phyloP scores from a whole-genome alignment of 1,284 basidiomycete species.

The Coriolopsis trogii region DNA sequence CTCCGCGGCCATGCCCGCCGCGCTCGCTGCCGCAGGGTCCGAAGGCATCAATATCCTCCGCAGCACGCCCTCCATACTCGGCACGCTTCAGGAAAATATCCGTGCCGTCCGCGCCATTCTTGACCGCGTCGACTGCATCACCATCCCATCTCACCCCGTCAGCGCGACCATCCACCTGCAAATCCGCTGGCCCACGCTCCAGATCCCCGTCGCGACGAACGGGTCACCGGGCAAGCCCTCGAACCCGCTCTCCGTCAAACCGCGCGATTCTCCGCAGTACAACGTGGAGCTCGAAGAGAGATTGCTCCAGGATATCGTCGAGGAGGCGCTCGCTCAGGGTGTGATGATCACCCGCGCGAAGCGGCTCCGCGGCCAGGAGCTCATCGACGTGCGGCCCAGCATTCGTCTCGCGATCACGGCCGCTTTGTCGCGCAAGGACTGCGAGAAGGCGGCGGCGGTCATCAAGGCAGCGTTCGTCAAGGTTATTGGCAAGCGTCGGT shows the following conservation, averaged over 20 bases:
- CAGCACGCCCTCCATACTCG: constrained; percentile 74
- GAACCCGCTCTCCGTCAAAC: constrained; percentile 46
- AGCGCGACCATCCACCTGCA: constrained; percentile 90
- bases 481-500: constrained; percentile 56
- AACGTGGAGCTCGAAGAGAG: constrained; percentile 76
- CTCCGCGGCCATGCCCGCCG: constrained; percentile 92
- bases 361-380: constrained; percentile 81
- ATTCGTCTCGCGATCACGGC: constrained; percentile 83
- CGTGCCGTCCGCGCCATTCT: constrained; percentile 76
- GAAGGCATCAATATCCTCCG: constrained; percentile 83
- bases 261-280: constrained; percentile 49
- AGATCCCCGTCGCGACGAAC: constrained; percentile 34
- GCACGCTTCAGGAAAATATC: constrained; percentile 81
- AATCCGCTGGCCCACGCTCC: constrained; percentile 47
- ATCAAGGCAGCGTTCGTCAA: constrained; percentile 80
- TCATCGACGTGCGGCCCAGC: constrained; percentile 82
- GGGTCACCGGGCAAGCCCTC: constrained; percentile 41
- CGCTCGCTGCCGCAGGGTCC: constrained; percentile 87
- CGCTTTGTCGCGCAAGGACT: constrained; percentile 86
- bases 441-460: constrained; percentile 83
- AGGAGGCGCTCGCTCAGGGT: constrained; percentile 77
- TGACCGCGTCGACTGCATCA: constrained; percentile 79
- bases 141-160: constrained; percentile 83
- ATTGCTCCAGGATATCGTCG: constrained; percentile 86
- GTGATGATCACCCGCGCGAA: constrained; percentile 85